Percentiles rank a stretch among this genome's conserved stretches.
Evolutionary conservation across 2,329 filamentous ascomycete species (phyloP).

Genomic region (Achaetomium macrosporum): DNA sequence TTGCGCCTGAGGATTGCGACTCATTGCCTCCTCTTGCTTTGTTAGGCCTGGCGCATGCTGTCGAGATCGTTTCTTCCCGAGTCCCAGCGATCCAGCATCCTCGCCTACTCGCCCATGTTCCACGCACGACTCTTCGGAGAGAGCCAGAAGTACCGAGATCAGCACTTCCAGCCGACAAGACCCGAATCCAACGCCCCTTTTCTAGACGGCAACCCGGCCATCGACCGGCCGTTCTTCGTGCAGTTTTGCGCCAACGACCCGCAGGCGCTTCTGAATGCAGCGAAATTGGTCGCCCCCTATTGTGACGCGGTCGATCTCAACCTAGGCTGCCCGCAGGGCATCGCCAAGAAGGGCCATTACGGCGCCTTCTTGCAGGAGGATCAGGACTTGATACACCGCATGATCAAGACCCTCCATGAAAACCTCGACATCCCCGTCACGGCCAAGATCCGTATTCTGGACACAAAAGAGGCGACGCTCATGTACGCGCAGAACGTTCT

Average conservation of each 20-base stretch:
- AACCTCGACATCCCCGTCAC: slow-evolving; percentile 80
- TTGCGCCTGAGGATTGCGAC: neutral
- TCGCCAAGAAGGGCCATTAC: slow-evolving; percentile 84
- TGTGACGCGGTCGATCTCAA: slow-evolving; percentile 97
- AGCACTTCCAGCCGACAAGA: slow-evolving; percentile 69
- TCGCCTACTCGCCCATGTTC: slow-evolving; percentile 94
- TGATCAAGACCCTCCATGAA: slow-evolving; percentile 77
- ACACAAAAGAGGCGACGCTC: slow-evolving; percentile 79
- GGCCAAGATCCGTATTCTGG: slow-evolving; percentile 87
- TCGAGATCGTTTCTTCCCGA: slow-evolving; percentile 83
- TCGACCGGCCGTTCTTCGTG: slow-evolving; percentile 87
- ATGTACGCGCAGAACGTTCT: slow-evolving; percentile 86
- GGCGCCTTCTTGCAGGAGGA: slow-evolving; percentile 94
- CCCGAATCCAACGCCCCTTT: slow-evolving; percentile 38
- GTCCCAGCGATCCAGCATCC: slow-evolving; percentile 56
- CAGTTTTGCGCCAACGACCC: slow-evolving; percentile 94
- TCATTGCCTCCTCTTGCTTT: neutral
- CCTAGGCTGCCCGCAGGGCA: slow-evolving; percentile 91
- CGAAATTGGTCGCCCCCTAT: slow-evolving; percentile 70
- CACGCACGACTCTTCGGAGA: slow-evolving; percentile 86
- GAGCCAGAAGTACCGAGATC: slow-evolving; percentile 65
- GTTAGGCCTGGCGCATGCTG: slow-evolving; percentile 90
- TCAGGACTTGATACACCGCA: slow-evolving; percentile 70
- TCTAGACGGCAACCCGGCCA: slow-evolving; percentile 78
- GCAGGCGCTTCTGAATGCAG: slow-evolving; percentile 72